A percentile compares a stretch with the other conserved stretches of the same genome.
phyloP scores from a whole-genome alignment of 2,329 filamentous ascomycete genomes.

The Xylariaceae sp. region DNA sequence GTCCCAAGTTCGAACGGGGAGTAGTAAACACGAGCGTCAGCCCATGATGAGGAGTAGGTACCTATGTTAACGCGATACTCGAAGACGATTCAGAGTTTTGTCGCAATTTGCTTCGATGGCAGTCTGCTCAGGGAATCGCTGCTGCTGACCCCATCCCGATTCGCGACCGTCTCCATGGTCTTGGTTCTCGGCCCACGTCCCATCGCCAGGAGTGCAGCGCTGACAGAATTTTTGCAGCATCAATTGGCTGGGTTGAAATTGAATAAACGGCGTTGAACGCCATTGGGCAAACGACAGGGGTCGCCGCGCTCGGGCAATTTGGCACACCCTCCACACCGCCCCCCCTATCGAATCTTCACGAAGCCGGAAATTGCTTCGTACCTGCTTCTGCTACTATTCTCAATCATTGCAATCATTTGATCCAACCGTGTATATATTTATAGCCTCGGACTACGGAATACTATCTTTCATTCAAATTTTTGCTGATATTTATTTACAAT shows the following conservation, averaged over 20 bases:
- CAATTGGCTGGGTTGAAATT: conserved; percentile 4
- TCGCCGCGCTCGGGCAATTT: background rate
- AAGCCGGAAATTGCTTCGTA: background rate
- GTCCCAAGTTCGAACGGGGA: background rate
- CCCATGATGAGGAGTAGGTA: background rate
- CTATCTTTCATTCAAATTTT: background rate
- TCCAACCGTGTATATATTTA: background rate
- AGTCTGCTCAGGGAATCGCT: background rate
- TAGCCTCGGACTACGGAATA: background rate
- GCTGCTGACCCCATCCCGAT: background rate
- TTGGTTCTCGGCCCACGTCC: conserved; percentile 4
- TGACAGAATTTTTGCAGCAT: conserved; percentile 3
- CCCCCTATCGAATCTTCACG: background rate
- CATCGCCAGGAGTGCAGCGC: background rate
- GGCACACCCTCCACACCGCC: no score
- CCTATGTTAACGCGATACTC: conserved; percentile 5
- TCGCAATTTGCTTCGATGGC: conserved; percentile 6
- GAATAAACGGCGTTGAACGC: background rate
- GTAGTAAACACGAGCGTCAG: background rate
- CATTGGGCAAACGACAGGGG: background rate
- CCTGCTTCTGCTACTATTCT: background rate
- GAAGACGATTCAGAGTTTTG: background rate
- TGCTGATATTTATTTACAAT: background rate
- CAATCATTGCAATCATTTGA: background rate
- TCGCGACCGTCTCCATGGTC: background rate